These are phyloP conservation scores for Globisporangium barbulae DNA, from an alignment of 352 stramenopile species.

Conservation along the genomic window DNA sequence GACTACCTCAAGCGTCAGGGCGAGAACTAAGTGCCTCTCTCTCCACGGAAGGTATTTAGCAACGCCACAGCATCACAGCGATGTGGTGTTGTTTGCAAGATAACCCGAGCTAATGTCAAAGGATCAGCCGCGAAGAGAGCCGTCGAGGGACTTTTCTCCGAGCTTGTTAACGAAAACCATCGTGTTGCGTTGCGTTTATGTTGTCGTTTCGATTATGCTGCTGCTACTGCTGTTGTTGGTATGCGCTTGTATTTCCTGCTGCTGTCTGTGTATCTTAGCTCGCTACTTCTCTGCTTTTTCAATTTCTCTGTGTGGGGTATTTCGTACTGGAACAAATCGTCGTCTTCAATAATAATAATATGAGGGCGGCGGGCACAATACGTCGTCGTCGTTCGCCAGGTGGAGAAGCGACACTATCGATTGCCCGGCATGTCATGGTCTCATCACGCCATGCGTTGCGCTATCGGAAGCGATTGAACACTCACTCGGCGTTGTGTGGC, in stretches of 20 bases:
- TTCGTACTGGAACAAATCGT: conserved; percentile 18
- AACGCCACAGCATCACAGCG: conserved; percentile 12
- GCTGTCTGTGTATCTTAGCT: conserved; percentile 5
- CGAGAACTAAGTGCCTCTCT: conserved; percentile 68
- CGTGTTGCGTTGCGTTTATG: conserved; percentile 4
- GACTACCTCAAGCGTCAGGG: conserved; percentile 98
- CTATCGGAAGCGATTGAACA: background rate
- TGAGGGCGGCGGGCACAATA: background rate
- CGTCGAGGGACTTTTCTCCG: conserved; percentile 24
- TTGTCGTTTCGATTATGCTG: background rate
- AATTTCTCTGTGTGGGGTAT: conserved; percentile 1
- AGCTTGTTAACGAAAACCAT: conserved; percentile 34
- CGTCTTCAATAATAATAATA: conserved; percentile 13
- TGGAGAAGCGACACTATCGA: background rate
- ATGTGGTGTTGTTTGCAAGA: conserved; percentile 10
- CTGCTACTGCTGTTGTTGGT: background rate
- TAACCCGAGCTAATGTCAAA: conserved; percentile 11
- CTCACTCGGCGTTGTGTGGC: background rate
- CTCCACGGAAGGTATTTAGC: conserved; percentile 22
- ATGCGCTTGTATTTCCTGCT: conserved; percentile 8
- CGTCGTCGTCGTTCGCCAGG: background rate
- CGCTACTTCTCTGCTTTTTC: conserved; percentile 4
- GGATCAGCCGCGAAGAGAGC: conserved; percentile 5
- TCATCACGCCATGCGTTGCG: background rate
- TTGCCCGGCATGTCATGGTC: background rate